Conservation (phyloP, 2,329 filamentous ascomycete genomes). For the Zalaria obscura region DNA sequence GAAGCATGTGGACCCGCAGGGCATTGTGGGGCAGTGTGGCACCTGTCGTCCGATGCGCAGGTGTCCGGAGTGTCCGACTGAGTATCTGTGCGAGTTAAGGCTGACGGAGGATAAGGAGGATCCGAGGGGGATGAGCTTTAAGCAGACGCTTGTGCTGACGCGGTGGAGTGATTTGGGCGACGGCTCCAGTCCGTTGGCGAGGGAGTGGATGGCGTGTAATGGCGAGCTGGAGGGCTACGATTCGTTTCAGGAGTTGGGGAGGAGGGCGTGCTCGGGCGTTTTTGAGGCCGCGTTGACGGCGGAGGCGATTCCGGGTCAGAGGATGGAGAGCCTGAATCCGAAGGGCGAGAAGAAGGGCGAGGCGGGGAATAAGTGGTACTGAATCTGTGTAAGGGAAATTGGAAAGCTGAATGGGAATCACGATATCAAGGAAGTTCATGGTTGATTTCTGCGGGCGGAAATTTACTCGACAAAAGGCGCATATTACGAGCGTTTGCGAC, state of each 20-base stretch:
- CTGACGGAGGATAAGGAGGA: constrained; percentile 40
- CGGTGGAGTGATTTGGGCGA: constrained; percentile 48
- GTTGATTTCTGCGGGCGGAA: too few species aligned
- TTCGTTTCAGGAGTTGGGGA: constrained; percentile 38
- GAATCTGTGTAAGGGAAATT: constrained; percentile 6
- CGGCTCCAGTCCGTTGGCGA: constrained; percentile 31
- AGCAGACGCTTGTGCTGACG: constrained; percentile 45
- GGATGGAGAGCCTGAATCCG: constrained; percentile 45
- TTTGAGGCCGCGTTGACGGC: constrained; percentile 43
- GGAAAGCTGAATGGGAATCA: neutral
- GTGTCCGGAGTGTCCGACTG: constrained; percentile 47
- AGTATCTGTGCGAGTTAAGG: constrained; percentile 48
- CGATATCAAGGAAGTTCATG: neutral
- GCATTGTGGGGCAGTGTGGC: constrained; percentile 37
- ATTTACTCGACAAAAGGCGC: too few species aligned
- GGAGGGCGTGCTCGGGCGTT: constrained; percentile 41
- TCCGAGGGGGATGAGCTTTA: constrained; percentile 31
- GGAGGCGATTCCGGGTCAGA: constrained; percentile 41
- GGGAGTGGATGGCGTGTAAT: constrained; percentile 43
- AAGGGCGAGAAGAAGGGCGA: constrained; percentile 39
- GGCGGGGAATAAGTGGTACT: constrained; percentile 45
- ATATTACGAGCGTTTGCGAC: too few species aligned
- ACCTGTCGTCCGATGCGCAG: constrained; percentile 44
- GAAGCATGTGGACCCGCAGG: neutral
- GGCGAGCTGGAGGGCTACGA: constrained; percentile 33